Evolutionary conservation across 768 basidiomycete species (phyloP).

Genomic region (Panaeolus cyanescens): DNA sequence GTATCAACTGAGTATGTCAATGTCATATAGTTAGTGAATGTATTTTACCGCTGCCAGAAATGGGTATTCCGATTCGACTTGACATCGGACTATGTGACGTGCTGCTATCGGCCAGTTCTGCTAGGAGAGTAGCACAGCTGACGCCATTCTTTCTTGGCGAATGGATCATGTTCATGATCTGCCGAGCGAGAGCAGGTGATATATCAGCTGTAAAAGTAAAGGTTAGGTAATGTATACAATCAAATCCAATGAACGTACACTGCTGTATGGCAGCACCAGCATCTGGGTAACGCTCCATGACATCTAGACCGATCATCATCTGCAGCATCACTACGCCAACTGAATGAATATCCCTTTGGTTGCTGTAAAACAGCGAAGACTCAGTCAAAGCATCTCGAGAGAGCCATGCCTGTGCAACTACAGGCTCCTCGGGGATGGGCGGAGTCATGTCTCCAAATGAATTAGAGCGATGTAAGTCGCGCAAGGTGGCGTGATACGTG

Average conservation of each 20-base stretch:
- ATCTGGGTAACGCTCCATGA: constrained; percentile 55
- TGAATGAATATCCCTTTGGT: constrained; percentile 79
- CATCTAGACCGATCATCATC: constrained; percentile 82
- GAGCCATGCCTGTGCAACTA: constrained; percentile 61
- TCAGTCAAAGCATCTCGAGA: constrained; percentile 81
- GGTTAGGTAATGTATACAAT: constrained; percentile 1
- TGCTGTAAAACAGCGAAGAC: constrained; percentile 72
- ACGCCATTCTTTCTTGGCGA: constrained; percentile 57
- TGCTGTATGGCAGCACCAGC: constrained; percentile 58
- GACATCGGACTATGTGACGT: constrained; percentile 24
- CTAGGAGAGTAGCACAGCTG: constrained; percentile 58
- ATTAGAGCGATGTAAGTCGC: constrained; percentile 86
- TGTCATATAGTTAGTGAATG: not conserved
- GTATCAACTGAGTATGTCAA: too few relatives aligned
- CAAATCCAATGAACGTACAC: constrained; percentile 39
- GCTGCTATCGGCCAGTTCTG: constrained; percentile 52
- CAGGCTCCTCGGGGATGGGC: constrained; percentile 31
- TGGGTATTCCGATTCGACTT: constrained; percentile 25
- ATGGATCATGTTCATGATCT: constrained; percentile 62
- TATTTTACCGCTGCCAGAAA: constrained; percentile 26
- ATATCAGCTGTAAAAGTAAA: constrained; percentile 43
- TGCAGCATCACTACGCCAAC: constrained; percentile 80
- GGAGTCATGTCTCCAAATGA: constrained; percentile 54
- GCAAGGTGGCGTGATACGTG: constrained; percentile 68
- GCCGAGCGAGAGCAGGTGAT: constrained; percentile 51